Percentiles rank a stretch among this genome's conserved stretches.
These are phyloP conservation scores for Candida easanensis DNA, from an alignment of 805 yeast genomes.

Conservation along the genomic window DNA sequence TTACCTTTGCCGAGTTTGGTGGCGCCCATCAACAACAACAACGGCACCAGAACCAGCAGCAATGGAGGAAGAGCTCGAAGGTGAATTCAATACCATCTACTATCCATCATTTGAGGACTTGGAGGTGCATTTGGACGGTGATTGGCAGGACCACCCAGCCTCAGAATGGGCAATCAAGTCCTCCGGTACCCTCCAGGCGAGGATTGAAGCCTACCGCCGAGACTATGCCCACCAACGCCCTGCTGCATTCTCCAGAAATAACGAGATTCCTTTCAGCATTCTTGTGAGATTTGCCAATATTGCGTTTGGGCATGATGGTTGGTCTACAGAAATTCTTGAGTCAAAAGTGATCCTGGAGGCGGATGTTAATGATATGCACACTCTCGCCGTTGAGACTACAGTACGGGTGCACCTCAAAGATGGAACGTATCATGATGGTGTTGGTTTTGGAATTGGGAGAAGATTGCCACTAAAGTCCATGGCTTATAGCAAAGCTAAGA, in stretches of 20 bases:
- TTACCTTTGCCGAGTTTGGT: no score
- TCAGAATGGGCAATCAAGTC: constrained; percentile 45
- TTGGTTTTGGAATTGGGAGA: constrained; percentile 72
- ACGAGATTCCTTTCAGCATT: constrained; percentile 31
- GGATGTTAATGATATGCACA: constrained; percentile 14
- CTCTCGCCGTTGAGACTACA: constrained; percentile 34
- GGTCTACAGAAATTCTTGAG: constrained; percentile 44
- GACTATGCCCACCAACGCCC: constrained; percentile 10
- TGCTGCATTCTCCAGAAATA: constrained; percentile 1
- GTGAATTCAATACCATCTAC: constrained; percentile 1
- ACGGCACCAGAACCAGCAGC: not conserved
- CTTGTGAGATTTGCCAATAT: constrained; percentile 45
- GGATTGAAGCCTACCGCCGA: constrained; percentile 34
- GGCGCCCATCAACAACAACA: not conserved
- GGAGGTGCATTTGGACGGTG: constrained; percentile 29
- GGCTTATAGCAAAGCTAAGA: constrained; percentile 78
- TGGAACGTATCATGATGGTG: constrained; percentile 78
- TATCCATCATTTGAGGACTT: constrained; percentile 23
- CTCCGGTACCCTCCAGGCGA: constrained; percentile 47
- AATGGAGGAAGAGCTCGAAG: no score
- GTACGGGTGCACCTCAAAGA: constrained; percentile 73
- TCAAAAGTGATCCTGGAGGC: constrained; percentile 19
- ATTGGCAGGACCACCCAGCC: constrained; percentile 36
- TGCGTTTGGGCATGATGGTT: constrained; percentile 55
- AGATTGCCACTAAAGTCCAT: constrained; percentile 59